phyloP scores from a whole-genome alignment of 441 rosid genomes.

The Codiaeum variegatum region DNA sequence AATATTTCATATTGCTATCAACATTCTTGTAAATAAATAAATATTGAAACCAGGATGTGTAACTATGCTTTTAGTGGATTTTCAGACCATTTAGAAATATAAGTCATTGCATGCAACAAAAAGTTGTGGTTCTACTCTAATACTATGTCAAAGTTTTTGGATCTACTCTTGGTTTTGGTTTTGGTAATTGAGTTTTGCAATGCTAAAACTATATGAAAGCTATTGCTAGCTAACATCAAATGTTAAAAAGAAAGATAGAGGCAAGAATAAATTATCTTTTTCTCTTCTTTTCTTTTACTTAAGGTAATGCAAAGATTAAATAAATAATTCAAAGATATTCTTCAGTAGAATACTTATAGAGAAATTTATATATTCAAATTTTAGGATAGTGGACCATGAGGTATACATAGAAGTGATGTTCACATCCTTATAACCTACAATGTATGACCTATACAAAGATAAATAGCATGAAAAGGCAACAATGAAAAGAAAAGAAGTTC shows the following conservation, averaged over 20 bases:
- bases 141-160: too few species aligned
- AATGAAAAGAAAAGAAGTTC: neutral
- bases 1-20: neutral
- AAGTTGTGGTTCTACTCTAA: too few species aligned
- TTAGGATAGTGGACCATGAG: neutral
- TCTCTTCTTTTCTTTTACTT: too few species aligned
- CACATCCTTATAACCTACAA: neutral
- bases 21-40: neutral
- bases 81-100: too few species aligned
- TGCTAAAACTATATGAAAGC: too few species aligned
- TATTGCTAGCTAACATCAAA: too few species aligned
- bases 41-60: neutral
- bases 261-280: too few species aligned
- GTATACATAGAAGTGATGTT: neutral
- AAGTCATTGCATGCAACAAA: too few species aligned
- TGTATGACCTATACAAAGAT: neutral
- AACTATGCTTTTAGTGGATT: neutral
- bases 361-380: neutral
- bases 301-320: neutral
- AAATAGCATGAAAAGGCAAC: neutral
- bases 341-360: neutral
- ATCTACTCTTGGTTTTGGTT: too few species aligned
- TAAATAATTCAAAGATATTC: neutral
- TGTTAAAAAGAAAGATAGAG: too few species aligned
- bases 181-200: too few species aligned